Evolutionary conservation across 2,329 filamentous ascomycete species (phyloP).

Genomic region (Aspergillus flavus): DNA sequence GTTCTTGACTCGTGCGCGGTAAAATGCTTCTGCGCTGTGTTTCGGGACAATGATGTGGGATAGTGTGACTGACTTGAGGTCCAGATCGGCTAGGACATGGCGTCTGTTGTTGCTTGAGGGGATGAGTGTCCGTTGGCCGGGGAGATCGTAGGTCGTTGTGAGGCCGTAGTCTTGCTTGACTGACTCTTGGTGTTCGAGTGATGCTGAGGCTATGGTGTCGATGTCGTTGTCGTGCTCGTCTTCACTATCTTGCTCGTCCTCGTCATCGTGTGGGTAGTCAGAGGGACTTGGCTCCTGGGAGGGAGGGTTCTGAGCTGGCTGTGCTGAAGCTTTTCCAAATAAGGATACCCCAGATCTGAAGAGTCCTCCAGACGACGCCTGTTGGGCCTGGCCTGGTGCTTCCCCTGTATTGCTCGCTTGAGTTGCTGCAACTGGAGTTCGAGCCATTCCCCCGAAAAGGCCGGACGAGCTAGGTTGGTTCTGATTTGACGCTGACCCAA

Average conservation of each 20-base stretch:
- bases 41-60: conserved; percentile 45
- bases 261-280: not conserved
- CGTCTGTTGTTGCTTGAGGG: conserved; percentile 39
- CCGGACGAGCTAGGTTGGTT: not conserved
- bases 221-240: conserved; percentile 5
- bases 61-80: conserved; percentile 37
- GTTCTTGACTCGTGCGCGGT: conserved; percentile 44
- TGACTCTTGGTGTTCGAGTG: conserved; percentile 34
- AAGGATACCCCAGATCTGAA: not conserved
- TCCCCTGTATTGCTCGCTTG: not conserved
- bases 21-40: conserved; percentile 42
- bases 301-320: not conserved
- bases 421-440: not conserved
- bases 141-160: conserved; percentile 45
- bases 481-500: not conserved
- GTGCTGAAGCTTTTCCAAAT: not conserved
- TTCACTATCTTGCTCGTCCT: conserved; percentile 17
- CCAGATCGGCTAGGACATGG: conserved; percentile 42
- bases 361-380: conserved; percentile 1
- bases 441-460: not conserved
- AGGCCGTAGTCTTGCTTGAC: conserved; percentile 44
- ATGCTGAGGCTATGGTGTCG: conserved; percentile 8
- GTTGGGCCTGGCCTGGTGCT: not conserved
- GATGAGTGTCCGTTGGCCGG: conserved; percentile 39
- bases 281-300: not conserved